Evolutionary conservation across 306 rosid species (phyloP), one percentile per base, ranked within the genome.

Genomic region (Hippophae tibetana): DNA sequence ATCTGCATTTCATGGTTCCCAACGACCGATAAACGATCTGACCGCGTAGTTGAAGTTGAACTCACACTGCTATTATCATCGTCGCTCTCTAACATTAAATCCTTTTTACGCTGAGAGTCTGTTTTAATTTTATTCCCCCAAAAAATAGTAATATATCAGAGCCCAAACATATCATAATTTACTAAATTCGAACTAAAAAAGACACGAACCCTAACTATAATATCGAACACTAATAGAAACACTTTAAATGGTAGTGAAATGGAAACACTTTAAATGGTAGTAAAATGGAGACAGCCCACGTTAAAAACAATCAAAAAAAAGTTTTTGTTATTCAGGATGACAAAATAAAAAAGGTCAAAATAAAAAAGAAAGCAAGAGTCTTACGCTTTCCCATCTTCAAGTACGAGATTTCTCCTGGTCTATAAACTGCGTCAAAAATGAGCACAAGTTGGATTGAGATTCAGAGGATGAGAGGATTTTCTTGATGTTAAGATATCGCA

Each of bases 351-450:
- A 12, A 49, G 9, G 7, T 6, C 12, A 11, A 11, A 10, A 41
- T 18, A 18, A 18, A 18, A 18, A 18, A 18, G 23, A 23, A n/a
- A n/a, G 41, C 68, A 23, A 52, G 56, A 60, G 68, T 74, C 87
- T 92, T 72, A 92, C 96, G 95, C 56, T 82, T 92, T 72, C 98
- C 98, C 98, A 92, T 92, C 50, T 52, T 58, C 6, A 62, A 57
- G 38, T 18, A 11, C 47, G 63, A 3, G 76, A 74, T 68, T 60
- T 68, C 61, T 75, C 63, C 60, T 65, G 13, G 26, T 12, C 9
- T 38, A 2, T 18, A 23, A 47, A 14, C 62, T 40, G 41, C 18
- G 65, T 76, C 63, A 79, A 67, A 60, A 45, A 50, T 45, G 48
- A 5, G 12, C 40, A 83, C 72, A 81, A 65, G 56, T 77, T 58